Conservation (phyloP, 2,329 filamentous ascomycete species). For the Ascochyta viciae-villosae region DNA sequence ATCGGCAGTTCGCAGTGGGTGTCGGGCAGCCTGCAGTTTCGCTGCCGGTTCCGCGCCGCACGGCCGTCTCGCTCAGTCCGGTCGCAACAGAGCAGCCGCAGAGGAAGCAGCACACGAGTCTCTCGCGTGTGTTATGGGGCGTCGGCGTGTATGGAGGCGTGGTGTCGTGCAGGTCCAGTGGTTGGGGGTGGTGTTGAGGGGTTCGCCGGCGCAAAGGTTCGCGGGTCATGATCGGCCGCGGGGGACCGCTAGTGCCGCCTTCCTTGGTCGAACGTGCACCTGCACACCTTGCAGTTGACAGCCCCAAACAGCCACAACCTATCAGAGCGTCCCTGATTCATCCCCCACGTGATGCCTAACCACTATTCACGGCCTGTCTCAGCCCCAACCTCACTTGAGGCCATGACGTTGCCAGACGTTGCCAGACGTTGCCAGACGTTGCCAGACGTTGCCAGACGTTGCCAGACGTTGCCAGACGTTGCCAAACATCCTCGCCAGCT, state of each 20-base stretch:
- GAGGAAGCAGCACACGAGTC: not conserved
- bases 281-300: not conserved
- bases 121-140: not conserved
- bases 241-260: conserved; percentile 2
- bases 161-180: conserved; percentile 17
- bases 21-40: not conserved
- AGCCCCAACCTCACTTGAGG: conserved; percentile 3
- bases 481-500: conserved; percentile 1
- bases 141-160: conserved; percentile 21
- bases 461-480: conserved; percentile 11
- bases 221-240: conserved; percentile 7
- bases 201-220: too few species aligned
- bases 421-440: conserved; percentile 10
- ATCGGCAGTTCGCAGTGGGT: conserved; percentile 22
- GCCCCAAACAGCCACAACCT: conserved; percentile 11
- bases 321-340: conserved; percentile 22
- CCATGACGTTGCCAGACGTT: conserved; percentile 4
- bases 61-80: conserved; percentile 7
- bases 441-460: not conserved
- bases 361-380: conserved; percentile 22
- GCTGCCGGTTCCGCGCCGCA: conserved; percentile 17
- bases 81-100: conserved; percentile 2
- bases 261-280: not conserved
- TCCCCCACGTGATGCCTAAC: conserved; percentile 8
- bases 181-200: conserved; percentile 5